Evolutionary conservation across 371 early-diverging fungal genomes (phyloP), one percentile per base, ranked within the genome.

Genomic region (Actinomortierella wolfii): DNA sequence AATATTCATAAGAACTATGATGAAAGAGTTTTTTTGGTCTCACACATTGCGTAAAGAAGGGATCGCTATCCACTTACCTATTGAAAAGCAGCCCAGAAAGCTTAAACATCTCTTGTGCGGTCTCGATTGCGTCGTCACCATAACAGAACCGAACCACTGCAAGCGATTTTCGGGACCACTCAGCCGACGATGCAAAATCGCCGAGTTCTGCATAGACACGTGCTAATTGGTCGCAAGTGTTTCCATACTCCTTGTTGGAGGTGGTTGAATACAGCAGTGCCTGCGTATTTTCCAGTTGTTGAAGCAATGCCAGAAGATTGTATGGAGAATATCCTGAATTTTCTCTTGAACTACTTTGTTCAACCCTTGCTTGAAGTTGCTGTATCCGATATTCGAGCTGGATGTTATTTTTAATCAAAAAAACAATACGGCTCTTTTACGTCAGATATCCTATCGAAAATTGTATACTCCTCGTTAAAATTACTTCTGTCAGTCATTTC

Each of bases 81-180:
- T 73, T 73, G 28, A 73, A 73, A 20, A 61, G 25, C 21, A 73
- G 15, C 6, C 67, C 67, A 3, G 74, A 67, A 17, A 73, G 74
- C 23, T 73, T 73, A 6, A 71, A 61, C 1, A 59, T 71, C 25
- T 71, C 73, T 42, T 71, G 73, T 0, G 73, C 73, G 7, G 66
- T 66, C n/a, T 71, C 73, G 50, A 71, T 71, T 40, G 73, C 65
- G 24, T 71, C 67, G 21, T 71, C 66, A 1, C 67, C 59, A 44
- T 66, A 73, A 41, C 67, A 63, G n/a, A 67, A 67, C 18, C 59
- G 51, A 21, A 73, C 63, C 11, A 60, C 67, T 28, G 62, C 63
- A 39, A 62, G 63, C 0, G 74, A 59, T 39, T 63, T 66, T 21
- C 56, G 62, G 57, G 67, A 73, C 74, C 74, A 73, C 24, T 56